phyloP scores from a whole-genome alignment of 2,329 filamentous ascomycete genomes.

The Microcera coccophila region DNA sequence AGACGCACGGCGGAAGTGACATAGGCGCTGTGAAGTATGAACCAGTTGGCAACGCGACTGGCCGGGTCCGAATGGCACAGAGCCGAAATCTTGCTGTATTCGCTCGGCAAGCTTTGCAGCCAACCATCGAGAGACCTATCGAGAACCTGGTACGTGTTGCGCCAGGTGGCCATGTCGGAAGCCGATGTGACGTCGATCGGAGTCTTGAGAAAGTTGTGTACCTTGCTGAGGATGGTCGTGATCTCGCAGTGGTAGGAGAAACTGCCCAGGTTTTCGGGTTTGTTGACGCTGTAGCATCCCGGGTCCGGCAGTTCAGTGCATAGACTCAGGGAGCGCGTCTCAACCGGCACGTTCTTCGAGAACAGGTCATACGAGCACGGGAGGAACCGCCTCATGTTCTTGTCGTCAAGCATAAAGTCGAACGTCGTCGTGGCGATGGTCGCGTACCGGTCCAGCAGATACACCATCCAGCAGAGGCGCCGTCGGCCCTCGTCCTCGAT shows the following conservation, averaged over 20 bases:
- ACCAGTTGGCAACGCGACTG: constrained; percentile 45
- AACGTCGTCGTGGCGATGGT: constrained; percentile 40
- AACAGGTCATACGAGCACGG: constrained; percentile 45
- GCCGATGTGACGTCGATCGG: constrained; percentile 39
- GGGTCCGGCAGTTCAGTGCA: constrained; percentile 23
- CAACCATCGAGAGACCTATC: constrained; percentile 39
- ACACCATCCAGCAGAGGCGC: constrained; percentile 44
- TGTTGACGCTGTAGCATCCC: constrained; percentile 31
- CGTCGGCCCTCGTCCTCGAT: constrained; percentile 43
- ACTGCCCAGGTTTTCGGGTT: constrained; percentile 41
- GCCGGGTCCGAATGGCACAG: constrained; percentile 44
- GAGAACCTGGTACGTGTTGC: constrained; percentile 38
- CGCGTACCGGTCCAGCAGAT: constrained; percentile 42
- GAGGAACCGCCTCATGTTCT: constrained; percentile 37
- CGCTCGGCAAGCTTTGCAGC: constrained; percentile 41
- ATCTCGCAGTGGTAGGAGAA: constrained; percentile 46
- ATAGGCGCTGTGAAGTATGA: constrained; percentile 44
- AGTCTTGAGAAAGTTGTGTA: constrained; percentile 40
- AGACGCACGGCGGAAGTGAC: constrained; percentile 42
- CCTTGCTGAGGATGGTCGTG: constrained; percentile 40
- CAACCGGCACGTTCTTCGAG: constrained; percentile 41
- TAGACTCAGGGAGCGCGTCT: constrained; percentile 33
- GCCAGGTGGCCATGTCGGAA: constrained; percentile 38
- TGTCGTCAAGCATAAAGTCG: constrained; percentile 41
- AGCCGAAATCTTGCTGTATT: constrained; percentile 44